A percentile compares a stretch with the other conserved stretches of the same genome.
Evolutionary conservation across 805 yeast species (phyloP).

Genomic region (Wickerhamiella sorbophila): DNA sequence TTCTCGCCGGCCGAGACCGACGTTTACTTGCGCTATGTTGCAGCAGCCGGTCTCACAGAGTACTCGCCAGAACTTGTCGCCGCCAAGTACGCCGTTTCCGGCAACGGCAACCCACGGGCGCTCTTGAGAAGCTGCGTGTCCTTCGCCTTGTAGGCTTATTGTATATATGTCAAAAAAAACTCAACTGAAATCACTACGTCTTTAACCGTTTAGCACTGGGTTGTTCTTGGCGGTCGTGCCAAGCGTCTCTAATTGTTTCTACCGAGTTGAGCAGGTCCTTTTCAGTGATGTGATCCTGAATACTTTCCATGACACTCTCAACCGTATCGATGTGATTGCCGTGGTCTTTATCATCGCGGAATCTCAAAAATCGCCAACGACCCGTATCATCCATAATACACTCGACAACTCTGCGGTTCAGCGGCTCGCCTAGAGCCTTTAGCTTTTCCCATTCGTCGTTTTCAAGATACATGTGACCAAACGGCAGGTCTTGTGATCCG

Average conservation of each 20-base stretch:
- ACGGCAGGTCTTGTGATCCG: conserved; percentile 36
- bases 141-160: background rate
- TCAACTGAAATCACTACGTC: background rate
- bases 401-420: conserved; percentile 81
- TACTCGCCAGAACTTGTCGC: conserved; percentile 14
- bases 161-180: background rate
- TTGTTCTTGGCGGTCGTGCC: conserved; percentile 39
- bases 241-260: conserved; percentile 39
- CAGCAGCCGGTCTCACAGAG: conserved; percentile 29
- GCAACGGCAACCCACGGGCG: conserved; percentile 49
- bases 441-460: conserved; percentile 72
- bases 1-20: conserved; percentile 34
- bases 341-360: conserved; percentile 81
- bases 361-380: conserved; percentile 73
- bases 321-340: conserved; percentile 80
- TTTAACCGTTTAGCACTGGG: background rate
- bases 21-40: conserved; percentile 29
- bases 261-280: conserved; percentile 56
- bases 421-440: conserved; percentile 58
- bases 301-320: conserved; percentile 67
- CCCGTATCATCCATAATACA: conserved; percentile 54
- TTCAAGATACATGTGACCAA: conserved; percentile 44
- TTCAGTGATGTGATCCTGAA: conserved; percentile 70
- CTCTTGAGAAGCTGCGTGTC: background rate
- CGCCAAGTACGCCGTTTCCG: conserved; percentile 36